These are phyloP conservation scores for Comarum palustre DNA, from an alignment of 306 rosid species.

Conservation along the genomic window DNA sequence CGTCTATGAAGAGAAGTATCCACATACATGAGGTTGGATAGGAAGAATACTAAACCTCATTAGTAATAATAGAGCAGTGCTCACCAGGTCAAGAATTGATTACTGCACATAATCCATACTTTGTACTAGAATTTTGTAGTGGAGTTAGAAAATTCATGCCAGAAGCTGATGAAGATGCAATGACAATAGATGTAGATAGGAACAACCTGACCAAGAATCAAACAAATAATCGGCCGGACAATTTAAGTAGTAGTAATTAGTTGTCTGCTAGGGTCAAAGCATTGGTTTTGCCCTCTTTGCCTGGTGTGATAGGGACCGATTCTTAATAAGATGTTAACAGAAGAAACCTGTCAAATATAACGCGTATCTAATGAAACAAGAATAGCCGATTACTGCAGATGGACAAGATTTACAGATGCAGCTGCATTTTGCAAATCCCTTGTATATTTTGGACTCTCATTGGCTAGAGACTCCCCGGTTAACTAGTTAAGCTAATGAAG, in stretches of 20 bases:
- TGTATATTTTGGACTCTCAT: background rate
- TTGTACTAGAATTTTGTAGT: no score
- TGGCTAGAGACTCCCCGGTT: background rate
- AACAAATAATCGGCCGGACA: constrained; percentile 13
- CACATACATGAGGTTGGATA: background rate
- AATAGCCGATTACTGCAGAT: background rate
- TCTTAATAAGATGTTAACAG: background rate
- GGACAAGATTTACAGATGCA: background rate
- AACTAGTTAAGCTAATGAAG: background rate
- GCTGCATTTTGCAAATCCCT: background rate
- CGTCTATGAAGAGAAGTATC: background rate
- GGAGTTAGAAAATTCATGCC: background rate
- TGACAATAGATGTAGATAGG: background rate
- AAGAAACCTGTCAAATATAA: constrained; percentile 8
- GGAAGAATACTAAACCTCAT: no score
- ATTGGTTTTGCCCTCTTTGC: constrained; percentile 4
- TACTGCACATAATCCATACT: background rate
- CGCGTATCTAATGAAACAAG: background rate
- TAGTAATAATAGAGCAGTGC: no score
- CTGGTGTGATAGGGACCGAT: constrained; percentile 1
- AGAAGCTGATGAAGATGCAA: background rate
- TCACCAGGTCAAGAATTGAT: no score
- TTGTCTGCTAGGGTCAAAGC: constrained; percentile 3
- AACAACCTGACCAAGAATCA: constrained; percentile 11
- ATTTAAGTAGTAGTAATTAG: background rate